Evolutionary conservation across 2,329 filamentous ascomycete species (phyloP).

Genomic region (Amphichorda felina): DNA sequence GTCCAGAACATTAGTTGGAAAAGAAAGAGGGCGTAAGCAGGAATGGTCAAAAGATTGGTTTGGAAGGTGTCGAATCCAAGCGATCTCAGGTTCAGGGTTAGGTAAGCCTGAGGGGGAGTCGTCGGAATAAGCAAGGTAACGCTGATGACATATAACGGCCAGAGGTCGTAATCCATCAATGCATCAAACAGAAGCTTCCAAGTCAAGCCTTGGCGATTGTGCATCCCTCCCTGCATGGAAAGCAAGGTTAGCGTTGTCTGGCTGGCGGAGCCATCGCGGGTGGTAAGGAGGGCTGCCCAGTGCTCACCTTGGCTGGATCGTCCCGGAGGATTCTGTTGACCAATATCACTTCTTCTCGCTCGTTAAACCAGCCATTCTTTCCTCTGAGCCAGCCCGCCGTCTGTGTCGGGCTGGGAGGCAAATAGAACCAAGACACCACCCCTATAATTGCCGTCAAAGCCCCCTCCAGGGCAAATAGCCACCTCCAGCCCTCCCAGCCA

Average conservation of each 20-base stretch:
- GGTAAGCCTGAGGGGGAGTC: no score
- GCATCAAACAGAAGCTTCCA: slow-evolving; percentile 28
- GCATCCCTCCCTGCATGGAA: no score
- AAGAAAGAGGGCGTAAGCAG: slow-evolving; percentile 27
- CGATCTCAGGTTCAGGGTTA: slow-evolving; percentile 11
- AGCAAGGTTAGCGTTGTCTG: no score
- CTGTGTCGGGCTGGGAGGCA: slow-evolving; percentile 18
- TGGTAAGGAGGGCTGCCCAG: slow-evolving; percentile 11
- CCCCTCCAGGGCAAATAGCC: slow-evolving; percentile 32
- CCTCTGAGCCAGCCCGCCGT: no score
- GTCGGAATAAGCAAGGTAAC: no score
- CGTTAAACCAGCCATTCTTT: slow-evolving; percentile 44
- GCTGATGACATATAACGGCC: slow-evolving; percentile 39
- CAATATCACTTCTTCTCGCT: slow-evolving; percentile 58
- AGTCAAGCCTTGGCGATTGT: no score
- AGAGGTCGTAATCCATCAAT: slow-evolving; percentile 41
- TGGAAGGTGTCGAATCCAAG: slow-evolving; percentile 30
- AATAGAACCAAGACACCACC: slow-evolving; percentile 35
- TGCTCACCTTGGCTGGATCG: slow-evolving; percentile 43
- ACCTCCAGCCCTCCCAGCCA: slow-evolving; percentile 42
- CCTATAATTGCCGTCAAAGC: slow-evolving; percentile 40
- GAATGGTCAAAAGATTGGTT: slow-evolving; percentile 51
- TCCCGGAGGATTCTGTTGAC: slow-evolving; percentile 46
- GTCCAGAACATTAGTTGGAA: no score
- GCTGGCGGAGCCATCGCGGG: not conserved